Percentiles rank a stretch among this genome's conserved stretches.
Conservation (phyloP, 2,329 filamentous ascomycete genomes). For the Colletotrichum chrysophilum region DNA sequence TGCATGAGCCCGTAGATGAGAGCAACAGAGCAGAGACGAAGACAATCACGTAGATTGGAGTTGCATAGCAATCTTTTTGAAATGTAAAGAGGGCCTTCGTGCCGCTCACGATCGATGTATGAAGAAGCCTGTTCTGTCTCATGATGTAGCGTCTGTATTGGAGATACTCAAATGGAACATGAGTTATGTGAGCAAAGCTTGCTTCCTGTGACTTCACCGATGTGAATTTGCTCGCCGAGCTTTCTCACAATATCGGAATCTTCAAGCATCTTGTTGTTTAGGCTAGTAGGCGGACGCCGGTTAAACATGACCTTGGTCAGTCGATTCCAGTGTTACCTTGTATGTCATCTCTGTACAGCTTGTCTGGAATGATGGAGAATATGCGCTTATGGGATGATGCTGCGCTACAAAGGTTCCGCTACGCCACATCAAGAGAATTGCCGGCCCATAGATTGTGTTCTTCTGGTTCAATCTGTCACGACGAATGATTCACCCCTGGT, state of each 20-base stretch:
- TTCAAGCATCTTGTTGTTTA: not conserved
- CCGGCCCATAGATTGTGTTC: not conserved
- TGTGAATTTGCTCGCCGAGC: not conserved
- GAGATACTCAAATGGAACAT: not conserved
- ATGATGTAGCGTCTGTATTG: not conserved
- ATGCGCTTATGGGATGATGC: not conserved
- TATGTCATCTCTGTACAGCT: not conserved
- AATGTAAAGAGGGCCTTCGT: not conserved
- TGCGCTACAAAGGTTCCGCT: not conserved
- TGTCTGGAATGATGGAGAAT: not conserved
- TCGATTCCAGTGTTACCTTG: not conserved
- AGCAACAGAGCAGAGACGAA: not conserved
- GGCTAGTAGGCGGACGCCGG: not conserved
- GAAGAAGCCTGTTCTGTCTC: not conserved
- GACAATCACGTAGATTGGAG: not conserved
- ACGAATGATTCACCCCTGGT: not conserved
- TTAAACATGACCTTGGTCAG: not conserved
- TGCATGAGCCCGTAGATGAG: not conserved
- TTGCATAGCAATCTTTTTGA: not conserved
- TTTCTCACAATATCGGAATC: not conserved
- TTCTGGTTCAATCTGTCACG: not conserved
- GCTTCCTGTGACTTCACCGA: not conserved
- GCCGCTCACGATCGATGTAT: constrained; percentile 4
- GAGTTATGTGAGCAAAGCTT: not conserved
- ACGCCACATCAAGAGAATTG: not conserved